phyloP scores from a whole-genome alignment of 768 basidiomycete genomes.

The Termitomyces eurrhizus region DNA sequence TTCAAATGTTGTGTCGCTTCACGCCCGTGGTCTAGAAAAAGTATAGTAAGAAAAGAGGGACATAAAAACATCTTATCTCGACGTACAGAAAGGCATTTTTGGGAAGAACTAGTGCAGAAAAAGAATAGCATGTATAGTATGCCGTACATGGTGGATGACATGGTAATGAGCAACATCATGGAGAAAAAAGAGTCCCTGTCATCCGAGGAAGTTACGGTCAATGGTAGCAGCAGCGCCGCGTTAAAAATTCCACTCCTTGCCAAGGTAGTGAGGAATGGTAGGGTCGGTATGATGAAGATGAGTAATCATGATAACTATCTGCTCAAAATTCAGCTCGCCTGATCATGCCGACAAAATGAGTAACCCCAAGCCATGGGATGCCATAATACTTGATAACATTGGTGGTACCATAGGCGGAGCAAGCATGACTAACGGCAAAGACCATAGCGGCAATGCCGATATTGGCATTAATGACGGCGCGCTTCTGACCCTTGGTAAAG shows the following conservation, averaged over 20 bases:
- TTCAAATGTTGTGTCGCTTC: conserved; percentile 48
- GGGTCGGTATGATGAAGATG: conserved; percentile 68
- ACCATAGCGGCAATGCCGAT: conserved; percentile 50
- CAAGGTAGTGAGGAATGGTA: conserved; percentile 53
- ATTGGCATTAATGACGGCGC: conserved; percentile 53
- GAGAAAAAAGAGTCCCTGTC: conserved; percentile 63
- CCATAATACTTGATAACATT: conserved; percentile 46
- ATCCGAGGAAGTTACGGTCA: conserved; percentile 55
- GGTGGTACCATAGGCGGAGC: conserved; percentile 31
- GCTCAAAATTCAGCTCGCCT: neutral
- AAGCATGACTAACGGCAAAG: conserved; percentile 32
- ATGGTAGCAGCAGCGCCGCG: conserved; percentile 61
- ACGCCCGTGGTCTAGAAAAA: conserved; percentile 40
- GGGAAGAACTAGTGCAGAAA: conserved; percentile 49
- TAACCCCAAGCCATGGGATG: conserved; percentile 52
- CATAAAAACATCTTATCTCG: neutral
- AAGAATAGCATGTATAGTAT: neutral
- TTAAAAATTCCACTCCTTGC: conserved; percentile 53
- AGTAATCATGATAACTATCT: conserved; percentile 48
- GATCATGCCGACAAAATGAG: conserved; percentile 23
- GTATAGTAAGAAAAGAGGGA: neutral
- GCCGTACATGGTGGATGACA: conserved; percentile 53
- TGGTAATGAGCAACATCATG: conserved; percentile 63
- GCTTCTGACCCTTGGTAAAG: conserved; percentile 49
- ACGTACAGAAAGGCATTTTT: conserved; percentile 54